Conservation (phyloP, 768 basidiomycete species). For the Podaxis mareebaensis region DNA sequence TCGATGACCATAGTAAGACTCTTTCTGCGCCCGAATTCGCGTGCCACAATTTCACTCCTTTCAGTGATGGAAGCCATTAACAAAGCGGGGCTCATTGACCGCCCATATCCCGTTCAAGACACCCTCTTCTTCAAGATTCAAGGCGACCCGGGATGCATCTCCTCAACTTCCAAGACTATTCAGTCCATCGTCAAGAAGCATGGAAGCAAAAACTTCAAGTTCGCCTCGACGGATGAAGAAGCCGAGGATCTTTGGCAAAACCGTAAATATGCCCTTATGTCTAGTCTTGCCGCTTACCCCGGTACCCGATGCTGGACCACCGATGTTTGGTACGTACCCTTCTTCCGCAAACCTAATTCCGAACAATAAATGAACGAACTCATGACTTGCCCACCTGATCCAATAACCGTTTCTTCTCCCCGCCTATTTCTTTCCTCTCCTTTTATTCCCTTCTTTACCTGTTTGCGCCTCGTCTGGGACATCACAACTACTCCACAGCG, state of each 20-base stretch:
- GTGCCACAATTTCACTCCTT: neutral
- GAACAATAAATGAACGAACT: neutral
- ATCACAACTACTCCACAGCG: constrained; percentile 35
- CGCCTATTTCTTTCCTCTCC: neutral
- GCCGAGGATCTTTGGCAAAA: constrained; percentile 81
- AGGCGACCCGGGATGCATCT: constrained; percentile 62
- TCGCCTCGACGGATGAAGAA: constrained; percentile 74
- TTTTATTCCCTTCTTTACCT: neutral
- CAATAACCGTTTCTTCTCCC: neutral
- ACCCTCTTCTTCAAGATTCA: constrained; percentile 93
- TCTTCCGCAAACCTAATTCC: neutral
- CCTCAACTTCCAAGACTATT: constrained; percentile 58
- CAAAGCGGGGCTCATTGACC: constrained; percentile 56
- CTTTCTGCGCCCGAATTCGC: neutral
- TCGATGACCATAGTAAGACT: constrained; percentile 69
- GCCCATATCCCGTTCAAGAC: constrained; percentile 68
- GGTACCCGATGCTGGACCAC: constrained; percentile 80
- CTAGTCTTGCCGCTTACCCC: constrained; percentile 63
- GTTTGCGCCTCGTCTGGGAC: neutral
- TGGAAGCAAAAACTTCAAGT: constrained; percentile 66
- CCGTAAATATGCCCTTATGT: constrained; percentile 81
- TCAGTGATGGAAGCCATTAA: constrained; percentile 81
- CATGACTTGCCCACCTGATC: neutral
- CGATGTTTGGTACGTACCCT: constrained; percentile 73
- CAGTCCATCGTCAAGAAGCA: constrained; percentile 66